Evolutionary conservation across 192 early-diverging fungal genomes (phyloP).

Genomic region (Funneliformis mosseae): DNA sequence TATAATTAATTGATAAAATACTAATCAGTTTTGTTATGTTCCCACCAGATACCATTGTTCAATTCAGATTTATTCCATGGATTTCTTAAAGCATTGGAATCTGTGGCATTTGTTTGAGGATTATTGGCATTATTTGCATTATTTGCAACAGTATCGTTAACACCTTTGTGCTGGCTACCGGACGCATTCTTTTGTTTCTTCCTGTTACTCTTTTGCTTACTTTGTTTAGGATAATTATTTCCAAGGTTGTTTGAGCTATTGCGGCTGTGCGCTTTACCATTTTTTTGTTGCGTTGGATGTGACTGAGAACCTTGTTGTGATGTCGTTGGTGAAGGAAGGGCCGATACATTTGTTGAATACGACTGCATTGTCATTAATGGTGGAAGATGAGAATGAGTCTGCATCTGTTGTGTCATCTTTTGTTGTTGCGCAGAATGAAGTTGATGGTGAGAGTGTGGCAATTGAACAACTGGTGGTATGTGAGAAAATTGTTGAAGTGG

Average conservation of each 20-base stretch:
- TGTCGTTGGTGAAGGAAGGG: neutral
- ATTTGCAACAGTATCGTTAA: neutral
- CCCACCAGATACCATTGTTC: neutral
- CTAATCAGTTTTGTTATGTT: neutral
- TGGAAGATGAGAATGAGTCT: neutral
- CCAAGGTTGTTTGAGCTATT: neutral
- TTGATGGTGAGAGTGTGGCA: neutral
- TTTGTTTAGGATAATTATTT: neutral
- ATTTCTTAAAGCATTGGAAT: neutral
- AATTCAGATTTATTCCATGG: neutral
- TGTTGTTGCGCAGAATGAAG: neutral
- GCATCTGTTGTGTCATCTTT: neutral
- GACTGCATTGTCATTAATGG: neutral
- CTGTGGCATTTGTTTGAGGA: neutral
- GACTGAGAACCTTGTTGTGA: neutral
- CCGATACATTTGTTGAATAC: neutral
- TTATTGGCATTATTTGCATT: neutral
- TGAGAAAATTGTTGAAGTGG: neutral
- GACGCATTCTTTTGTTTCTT: neutral
- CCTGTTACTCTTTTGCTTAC: neutral
- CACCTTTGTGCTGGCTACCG: neutral
- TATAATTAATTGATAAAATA: too few relatives aligned
- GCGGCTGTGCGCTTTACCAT: neutral
- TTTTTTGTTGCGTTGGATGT: neutral
- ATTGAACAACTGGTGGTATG: neutral